Conservation (phyloP, 208 protist genomes). For the Trichomonas gallinae region DNA sequence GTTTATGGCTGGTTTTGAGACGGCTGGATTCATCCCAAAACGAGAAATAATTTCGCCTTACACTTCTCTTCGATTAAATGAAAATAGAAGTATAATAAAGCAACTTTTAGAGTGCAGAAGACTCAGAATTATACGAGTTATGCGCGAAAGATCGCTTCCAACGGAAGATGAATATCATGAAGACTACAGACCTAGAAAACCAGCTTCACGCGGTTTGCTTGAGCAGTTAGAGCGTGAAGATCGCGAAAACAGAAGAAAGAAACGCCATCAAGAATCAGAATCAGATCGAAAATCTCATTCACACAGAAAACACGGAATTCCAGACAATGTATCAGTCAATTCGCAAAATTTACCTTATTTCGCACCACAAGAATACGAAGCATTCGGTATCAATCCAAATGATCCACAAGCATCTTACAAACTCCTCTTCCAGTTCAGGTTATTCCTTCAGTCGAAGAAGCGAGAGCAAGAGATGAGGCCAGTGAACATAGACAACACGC, state of each 20-base stretch:
- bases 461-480: not conserved
- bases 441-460: not conserved
- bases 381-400: not conserved
- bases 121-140: not conserved
- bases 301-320: not conserved
- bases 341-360: not conserved
- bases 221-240: not conserved
- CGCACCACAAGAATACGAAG: not conserved
- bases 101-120: not conserved
- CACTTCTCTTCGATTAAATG: not conserved
- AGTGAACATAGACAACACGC: not conserved
- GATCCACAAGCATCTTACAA: not conserved
- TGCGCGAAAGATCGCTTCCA: not conserved
- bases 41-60: not conserved
- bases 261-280: not conserved
- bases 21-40: not conserved
- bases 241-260: not conserved
- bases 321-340: not conserved
- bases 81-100: not conserved
- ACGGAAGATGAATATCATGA: not conserved
- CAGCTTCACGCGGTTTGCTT: not conserved
- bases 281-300: not conserved
- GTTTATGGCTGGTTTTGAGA: not conserved
- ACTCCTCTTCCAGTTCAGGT: not conserved
- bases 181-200: not conserved